Evolutionary conservation across 2,329 filamentous ascomycete species (phyloP).

Genomic region (Sordariomycetes sp.): DNA sequence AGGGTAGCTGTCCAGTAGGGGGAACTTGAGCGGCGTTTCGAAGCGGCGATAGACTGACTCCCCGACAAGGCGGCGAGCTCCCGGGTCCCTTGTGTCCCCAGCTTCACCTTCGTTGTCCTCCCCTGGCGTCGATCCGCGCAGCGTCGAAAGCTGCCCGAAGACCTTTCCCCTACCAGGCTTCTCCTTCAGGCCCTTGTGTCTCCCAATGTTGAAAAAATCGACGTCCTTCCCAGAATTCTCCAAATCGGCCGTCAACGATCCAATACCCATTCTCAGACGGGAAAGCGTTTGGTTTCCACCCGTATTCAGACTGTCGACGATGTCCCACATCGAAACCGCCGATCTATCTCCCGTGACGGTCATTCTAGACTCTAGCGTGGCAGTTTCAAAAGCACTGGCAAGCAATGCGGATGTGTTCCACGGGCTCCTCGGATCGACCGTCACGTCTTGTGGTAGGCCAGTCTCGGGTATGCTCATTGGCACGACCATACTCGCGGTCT

Average conservation of each 20-base stretch:
- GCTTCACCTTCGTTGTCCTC: conserved; percentile 5
- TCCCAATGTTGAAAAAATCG: conserved; percentile 17
- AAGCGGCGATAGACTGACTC: conserved; percentile 21
- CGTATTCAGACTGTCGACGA: conserved; percentile 60
- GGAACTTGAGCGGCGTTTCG: conserved; percentile 53
- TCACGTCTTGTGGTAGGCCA: conserved; percentile 46
- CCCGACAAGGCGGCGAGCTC: conserved; percentile 6
- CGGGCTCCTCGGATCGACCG: conserved; percentile 51
- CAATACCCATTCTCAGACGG: conserved; percentile 59
- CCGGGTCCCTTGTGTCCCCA: conserved; percentile 1
- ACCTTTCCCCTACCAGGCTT: conserved; percentile 4
- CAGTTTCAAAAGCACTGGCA: conserved; percentile 66
- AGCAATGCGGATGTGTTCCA: conserved; percentile 80
- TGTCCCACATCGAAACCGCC: conserved; percentile 45
- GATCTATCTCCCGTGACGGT: conserved; percentile 29
- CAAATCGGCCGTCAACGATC: conserved; percentile 12
- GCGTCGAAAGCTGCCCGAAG: conserved; percentile 7
- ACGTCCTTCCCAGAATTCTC: conserved; percentile 17
- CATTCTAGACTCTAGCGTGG: conserved; percentile 68
- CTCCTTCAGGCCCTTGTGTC: conserved; percentile 8
- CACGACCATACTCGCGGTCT: conserved; percentile 67
- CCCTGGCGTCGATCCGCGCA: conserved; percentile 1
- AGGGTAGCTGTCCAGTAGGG: conserved; percentile 78
- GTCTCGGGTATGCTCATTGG: conserved; percentile 59
- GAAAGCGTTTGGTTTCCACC: conserved; percentile 75